These are phyloP conservation scores for Claviceps sp. DNA, from an alignment of 2,329 filamentous ascomycete species.

Conservation along the genomic window DNA sequence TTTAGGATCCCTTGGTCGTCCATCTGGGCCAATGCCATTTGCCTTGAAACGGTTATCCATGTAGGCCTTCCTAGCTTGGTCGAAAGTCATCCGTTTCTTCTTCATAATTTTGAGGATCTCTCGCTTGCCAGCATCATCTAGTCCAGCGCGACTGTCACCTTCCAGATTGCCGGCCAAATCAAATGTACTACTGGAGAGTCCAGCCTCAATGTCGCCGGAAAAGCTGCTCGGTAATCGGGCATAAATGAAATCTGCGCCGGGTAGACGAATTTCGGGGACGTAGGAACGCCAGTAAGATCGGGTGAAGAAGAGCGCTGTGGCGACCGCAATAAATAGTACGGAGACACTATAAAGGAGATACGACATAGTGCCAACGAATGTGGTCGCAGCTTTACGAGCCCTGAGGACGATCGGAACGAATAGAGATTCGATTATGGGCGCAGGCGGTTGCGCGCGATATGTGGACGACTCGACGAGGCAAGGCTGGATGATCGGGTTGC, in stretches of 20 bases:
- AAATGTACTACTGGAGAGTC: slow-evolving; percentile 71
- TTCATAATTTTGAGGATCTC: slow-evolving; percentile 90
- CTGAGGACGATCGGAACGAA: not conserved
- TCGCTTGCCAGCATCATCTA: slow-evolving; percentile 68
- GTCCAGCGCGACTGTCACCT: slow-evolving; percentile 64
- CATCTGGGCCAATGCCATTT: slow-evolving; percentile 81
- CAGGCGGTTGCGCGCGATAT: not conserved
- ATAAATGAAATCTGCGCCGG: slow-evolving; percentile 54
- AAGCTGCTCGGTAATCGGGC: slow-evolving; percentile 66
- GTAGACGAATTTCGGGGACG: slow-evolving; percentile 45
- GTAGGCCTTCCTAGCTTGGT: slow-evolving; percentile 77
- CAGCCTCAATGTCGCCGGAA: slow-evolving; percentile 73
- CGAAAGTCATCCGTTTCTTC: slow-evolving; percentile 66
- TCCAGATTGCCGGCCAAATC: slow-evolving; percentile 71
- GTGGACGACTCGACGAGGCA: not conserved
- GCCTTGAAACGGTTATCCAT: slow-evolving; percentile 77
- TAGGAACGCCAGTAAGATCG: slow-evolving; percentile 63
- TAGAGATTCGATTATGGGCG: not conserved
- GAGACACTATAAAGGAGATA: slow-evolving; percentile 71
- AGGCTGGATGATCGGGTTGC: slow-evolving; percentile 1
- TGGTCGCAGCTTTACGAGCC: not conserved
- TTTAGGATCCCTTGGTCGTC: slow-evolving; percentile 79
- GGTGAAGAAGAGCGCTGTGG: slow-evolving; percentile 69
- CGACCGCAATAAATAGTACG: slow-evolving; percentile 56
- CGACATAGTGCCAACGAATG: slow-evolving; percentile 39